Base-by-base conservation (phyloP, 1,284 basidiomycete genomes). In the Cerrena zonata region DNA sequence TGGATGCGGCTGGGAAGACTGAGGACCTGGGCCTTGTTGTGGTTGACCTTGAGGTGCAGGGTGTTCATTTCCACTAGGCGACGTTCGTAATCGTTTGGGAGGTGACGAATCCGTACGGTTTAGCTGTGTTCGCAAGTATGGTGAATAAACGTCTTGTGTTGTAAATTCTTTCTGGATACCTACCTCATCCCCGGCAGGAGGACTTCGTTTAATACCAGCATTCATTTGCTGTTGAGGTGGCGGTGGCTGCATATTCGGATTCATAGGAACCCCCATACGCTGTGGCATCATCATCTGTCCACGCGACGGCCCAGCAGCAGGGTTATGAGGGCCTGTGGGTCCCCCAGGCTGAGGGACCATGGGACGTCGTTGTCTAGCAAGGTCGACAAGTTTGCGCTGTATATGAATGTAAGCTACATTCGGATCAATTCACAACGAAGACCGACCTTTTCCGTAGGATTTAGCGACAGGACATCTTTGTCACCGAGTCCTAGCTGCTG, bases 141-240 rank as follows among this genome's bases (percentile, higher is more conserved):
- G 39, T 18, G 18, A 53, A 25, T 51, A 55, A 38, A 42, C 21
- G 36, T 13, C 5, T 25, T n/a, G 22, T 19, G 4, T 7, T 39
- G 18, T 51, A 45, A 15, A n/a, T n/a, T n/a, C n/a, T n/a, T n/a
- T n/a, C n/a, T n/a, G n/a, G n/a, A 18, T 27, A 59, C 58, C 58
- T 59, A 86, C 84, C 62, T 86, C 85, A 62, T 85, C 84, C 44
- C 76, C 79, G 4, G 85, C 84, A 2, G 84, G 84, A 12, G 80
- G 82, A 56, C 70, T 82, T 45, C 85, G 76, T 61, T 88, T 87
- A 30, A 67, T 34, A 30, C 47, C 21, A 38, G 27, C 5, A 37
- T 19, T 7, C 39, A 34, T 21, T 27, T 45, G 50, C 38, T 52
- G 53, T 22, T 47, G 25, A 13, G 45, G 49, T 15, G 43, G 52